Evolutionary conservation across 2,329 filamentous ascomycete genomes (phyloP), one percentile per base, ranked within the genome.

Genomic region (Fusarium praegraminearum): DNA sequence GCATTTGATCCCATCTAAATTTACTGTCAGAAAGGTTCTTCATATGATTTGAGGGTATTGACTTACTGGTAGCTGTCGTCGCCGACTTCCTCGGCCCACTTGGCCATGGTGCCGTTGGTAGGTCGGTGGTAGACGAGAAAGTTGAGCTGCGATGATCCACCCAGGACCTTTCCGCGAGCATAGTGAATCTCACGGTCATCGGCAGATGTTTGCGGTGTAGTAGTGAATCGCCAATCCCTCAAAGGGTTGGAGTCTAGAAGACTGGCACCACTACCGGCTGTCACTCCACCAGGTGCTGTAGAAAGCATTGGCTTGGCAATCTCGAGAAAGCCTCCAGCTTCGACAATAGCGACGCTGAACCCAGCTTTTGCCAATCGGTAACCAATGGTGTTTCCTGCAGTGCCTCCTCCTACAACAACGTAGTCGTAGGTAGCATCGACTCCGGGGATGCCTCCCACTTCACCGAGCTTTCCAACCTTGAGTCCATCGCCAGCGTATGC

Each of bases 351-450:
- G 16, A 83, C 80, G 6, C 67, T 71, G 52, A 60, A 67, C 3
- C 69, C 73, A 22, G 75, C 69, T n/a, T 77, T 69, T 12, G 79
- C 76, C 0, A 82, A 73, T 4, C 80, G 74, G 18, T 69, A 70
- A 5, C 76, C 80, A 2, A 82, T 50, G 0, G 76, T 73, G 38
- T 78, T 73, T 30, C 81, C 80, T 3, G 78, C 80, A 0, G 77
- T 81, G 22, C 80, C 81, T 33, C 80, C 81, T 32, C 81, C 80
- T 24, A 81, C 73, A 11, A 82, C 65, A 4, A 77, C 44, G n/a
- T 76, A 76, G 61, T 76, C 75, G 35, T 64, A 73, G 4, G 53
- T 56, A 24, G 62, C 59, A 13, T 72, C 59, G 2, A 57, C 55
- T 5, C 69, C 70, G 1, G 57, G 69, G 1, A 68, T 55, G 0